Base-by-base conservation (phyloP, 352 stramenopile genomes). In the Lagenidium giganteum region DNA sequence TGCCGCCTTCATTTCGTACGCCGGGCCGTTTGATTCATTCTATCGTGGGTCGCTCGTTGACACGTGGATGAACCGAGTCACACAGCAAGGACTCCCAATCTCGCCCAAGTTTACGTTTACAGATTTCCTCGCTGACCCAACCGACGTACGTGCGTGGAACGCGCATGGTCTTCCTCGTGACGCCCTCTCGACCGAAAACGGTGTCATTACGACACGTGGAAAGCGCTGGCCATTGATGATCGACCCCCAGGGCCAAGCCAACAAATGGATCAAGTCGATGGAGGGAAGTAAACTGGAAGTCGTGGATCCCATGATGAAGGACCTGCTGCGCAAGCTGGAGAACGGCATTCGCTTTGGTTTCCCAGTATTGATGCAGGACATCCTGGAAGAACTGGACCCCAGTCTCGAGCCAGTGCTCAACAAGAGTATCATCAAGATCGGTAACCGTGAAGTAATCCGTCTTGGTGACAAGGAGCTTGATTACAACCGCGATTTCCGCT, bases 211-310 rank as follows among this genome's bases (percentile, higher is more conserved):
- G 17, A 98, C 89, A 3, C 70, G 87, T 26, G 87, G 91, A 11
- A 93, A 92, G 38, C 69, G 94, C 2, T 98, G 94, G 94, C 94
- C 94, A n/a, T 74, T 98, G 7, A 98, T 98, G 93, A 98, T 98
- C 39, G 95, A 98, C 35, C 95, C 95, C 14, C 90, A 98, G 52
- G 89, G 85, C 0, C 95, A 98, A 45, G 95, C 89, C 8, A 98
- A 98, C 56, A 97, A 96, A 47, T 98, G 95, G 95, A 96, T 98
- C 51, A 95, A 95, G 49, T 89, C 91, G 3, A 95, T 98, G 78
- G 84, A 98, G 52, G 87, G 85, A 4, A 66, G 39, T 6, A 67
- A 68, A 0, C 69, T 98, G 4, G 81, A 95, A 33, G 81, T 98
- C 4, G 84, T 97, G 5, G 93, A 98, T 31, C 87, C 96, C 11